Evolutionary conservation across 2,329 filamentous ascomycete genomes (phyloP), one percentile per base, ranked within the genome.

Genomic region (Endocalyx cinctus): DNA sequence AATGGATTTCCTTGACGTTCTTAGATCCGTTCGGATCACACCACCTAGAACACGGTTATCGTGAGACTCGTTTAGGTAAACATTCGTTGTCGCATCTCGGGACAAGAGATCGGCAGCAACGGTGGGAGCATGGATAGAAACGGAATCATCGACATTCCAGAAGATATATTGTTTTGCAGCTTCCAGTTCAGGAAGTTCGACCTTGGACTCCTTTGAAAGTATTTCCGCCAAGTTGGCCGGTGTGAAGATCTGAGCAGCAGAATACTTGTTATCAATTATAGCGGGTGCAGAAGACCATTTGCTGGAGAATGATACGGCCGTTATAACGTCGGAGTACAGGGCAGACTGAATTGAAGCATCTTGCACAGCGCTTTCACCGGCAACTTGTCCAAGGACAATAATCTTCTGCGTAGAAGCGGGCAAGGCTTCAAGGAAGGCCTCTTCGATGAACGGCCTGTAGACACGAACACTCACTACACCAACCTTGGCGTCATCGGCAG

Each of bases 401-500:
- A 98, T 73, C 42, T 75, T 84, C 62, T 77, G 79, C 29, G 82
- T 77, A 22, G 84, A 84, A 47, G 78, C 70, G 20, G 92, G 88
- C 17, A 98, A 74, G 10, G 77, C 76, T 46, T 83, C 79, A 43
- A 97, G 69, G 72, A 98, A 97, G 32, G 87, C 85, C 58, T 96
- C 88, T 65, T 98, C 92, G 19, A 92, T 79, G 54, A 98, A 97
- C 12, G 92, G 92, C 27, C 90, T 80, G 70, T 97, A 98, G 35
- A 98, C 74, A 44, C 92, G 84, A 29, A 97, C 90, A 51, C 87
- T 90, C 60, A 98, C 72, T 25, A 90, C 84, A 50, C 92, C 92
- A 41, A 96, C 77, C 64, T 82, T 87, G 55, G 76, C 74, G 45
- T 83, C 88, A 43, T 82, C 74, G 43, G 77, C 73, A 18, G 84